phyloP scores from a whole-genome alignment of 805 yeast genomes.

The Blastobotrys attinorum region DNA sequence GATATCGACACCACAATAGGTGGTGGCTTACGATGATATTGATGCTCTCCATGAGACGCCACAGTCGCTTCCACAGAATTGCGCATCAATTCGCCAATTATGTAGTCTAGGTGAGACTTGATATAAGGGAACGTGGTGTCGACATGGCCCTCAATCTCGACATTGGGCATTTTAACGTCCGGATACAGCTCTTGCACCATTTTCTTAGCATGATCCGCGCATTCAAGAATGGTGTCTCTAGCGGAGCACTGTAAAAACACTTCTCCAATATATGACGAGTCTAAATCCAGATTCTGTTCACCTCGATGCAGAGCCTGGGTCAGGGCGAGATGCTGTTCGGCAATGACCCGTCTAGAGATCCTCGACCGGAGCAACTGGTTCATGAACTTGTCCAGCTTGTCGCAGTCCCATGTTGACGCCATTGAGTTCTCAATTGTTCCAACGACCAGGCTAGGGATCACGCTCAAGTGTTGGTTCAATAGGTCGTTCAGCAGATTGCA shows the following conservation, averaged over 20 bases:
- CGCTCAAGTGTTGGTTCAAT: constrained; percentile 66
- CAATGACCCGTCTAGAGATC: constrained; percentile 80
- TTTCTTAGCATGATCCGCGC: constrained; percentile 46
- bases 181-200: constrained; percentile 31
- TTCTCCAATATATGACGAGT: constrained; percentile 48
- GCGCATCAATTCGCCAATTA: constrained; percentile 80
- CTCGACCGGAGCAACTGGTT: constrained; percentile 75
- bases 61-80: constrained; percentile 82
- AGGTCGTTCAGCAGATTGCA: constrained; percentile 55
- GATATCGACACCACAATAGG: constrained; percentile 74
- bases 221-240: constrained; percentile 50
- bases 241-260: constrained; percentile 78
- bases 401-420: constrained; percentile 46
- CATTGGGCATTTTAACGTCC: constrained; percentile 52
- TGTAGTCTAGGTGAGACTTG: constrained; percentile 76
- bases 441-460: constrained; percentile 84
- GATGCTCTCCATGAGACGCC: constrained; percentile 32
- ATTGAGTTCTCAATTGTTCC: constrained; percentile 81
- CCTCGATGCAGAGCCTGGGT: constrained; percentile 52
- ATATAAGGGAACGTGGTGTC: constrained; percentile 71
- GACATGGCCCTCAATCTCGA: constrained; percentile 65
- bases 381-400: constrained; percentile 63
- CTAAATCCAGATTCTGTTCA: constrained; percentile 36
- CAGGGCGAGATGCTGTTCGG: constrained; percentile 83
- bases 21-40: constrained; percentile 38